Base-by-base conservation (phyloP, 306 rosid genomes). In the Notholithocarpus densiflorus region DNA sequence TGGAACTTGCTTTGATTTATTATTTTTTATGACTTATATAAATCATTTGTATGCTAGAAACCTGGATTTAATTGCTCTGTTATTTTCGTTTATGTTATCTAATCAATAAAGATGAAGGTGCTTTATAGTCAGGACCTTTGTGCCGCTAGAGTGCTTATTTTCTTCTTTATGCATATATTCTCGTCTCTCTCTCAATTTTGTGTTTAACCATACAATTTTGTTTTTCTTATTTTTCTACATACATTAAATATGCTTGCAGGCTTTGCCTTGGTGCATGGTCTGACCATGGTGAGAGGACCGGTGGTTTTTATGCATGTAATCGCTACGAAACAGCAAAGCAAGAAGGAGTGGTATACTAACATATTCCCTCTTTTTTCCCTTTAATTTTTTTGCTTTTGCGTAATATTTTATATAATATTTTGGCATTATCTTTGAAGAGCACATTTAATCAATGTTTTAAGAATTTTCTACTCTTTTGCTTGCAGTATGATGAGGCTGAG, bases 241-340 rank as follows among this genome's bases (percentile, higher is more conserved):
- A 37, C 18, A 54, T 65, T 48, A 61, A 79, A 26, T 54, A 80
- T 78, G 78, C 73, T 75, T 77, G 32, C 86, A 93, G 98, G 98
- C 91, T 91, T 61, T 93, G 98, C 81, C 90, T 93, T 81, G 98
- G 97, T 86, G 89, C 92, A 13, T 93, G 97, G 98, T 84, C 92
- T 5, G 98, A 93, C 62, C 98, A 93, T 85, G 97, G 98, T 82
- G 98, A 93, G 85, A 89, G 93, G 82, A 91, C 97, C 1, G 98
- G 97, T 74, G 98, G 98, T 4, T 93, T 93, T 84, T 93, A 93
- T 90, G 98, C 98, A 54, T 93, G 98, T 88, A 93, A 93, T 80
- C 96, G 98, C 64, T 93, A 93, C 70, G 98, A 93, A 80, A 86
- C 90, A 74, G 98, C 97, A 52, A 93, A 89, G 83, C 98, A 93